Evolutionary conservation across 306 rosid genomes (phyloP).

Genomic region (Cucumis cinereus): DNA sequence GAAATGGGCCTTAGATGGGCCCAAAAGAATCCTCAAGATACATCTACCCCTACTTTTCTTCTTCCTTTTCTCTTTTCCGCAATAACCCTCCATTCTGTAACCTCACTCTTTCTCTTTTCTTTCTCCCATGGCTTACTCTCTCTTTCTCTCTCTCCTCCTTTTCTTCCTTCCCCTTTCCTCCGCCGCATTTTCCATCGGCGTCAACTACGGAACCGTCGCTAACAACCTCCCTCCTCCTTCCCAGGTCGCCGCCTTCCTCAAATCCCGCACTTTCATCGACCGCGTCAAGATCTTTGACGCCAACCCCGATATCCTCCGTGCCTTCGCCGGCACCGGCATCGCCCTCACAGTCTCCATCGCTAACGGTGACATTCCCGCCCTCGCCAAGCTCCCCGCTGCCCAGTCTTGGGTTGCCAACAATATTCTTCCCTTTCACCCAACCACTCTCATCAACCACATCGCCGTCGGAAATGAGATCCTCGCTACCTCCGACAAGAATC

Average conservation of each 20-base stretch:
- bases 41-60: neutral
- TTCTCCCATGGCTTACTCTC: conserved; percentile 20
- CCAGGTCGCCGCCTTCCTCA: conserved; percentile 54
- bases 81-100: neutral
- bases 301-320: conserved; percentile 47
- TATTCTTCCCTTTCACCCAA: conserved; percentile 46
- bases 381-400: conserved; percentile 43
- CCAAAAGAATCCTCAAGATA: neutral
- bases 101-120: neutral
- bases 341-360: conserved; percentile 46
- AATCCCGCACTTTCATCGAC: conserved; percentile 59
- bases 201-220: conserved; percentile 80
- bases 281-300: conserved; percentile 63
- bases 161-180: conserved; percentile 1
- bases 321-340: conserved; percentile 54
- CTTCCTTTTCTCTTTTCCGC: neutral
- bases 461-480: conserved; percentile 82
- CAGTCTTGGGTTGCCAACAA: conserved; percentile 47
- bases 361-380: conserved; percentile 52
- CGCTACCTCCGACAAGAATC: conserved; percentile 62
- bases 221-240: conserved; percentile 65
- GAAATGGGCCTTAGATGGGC: neutral
- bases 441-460: conserved; percentile 40
- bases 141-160: neutral
- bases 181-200: conserved; percentile 41